phyloP scores from a whole-genome alignment of 1,139 yeast genomes.

The Magnusiomyces sp. region DNA sequence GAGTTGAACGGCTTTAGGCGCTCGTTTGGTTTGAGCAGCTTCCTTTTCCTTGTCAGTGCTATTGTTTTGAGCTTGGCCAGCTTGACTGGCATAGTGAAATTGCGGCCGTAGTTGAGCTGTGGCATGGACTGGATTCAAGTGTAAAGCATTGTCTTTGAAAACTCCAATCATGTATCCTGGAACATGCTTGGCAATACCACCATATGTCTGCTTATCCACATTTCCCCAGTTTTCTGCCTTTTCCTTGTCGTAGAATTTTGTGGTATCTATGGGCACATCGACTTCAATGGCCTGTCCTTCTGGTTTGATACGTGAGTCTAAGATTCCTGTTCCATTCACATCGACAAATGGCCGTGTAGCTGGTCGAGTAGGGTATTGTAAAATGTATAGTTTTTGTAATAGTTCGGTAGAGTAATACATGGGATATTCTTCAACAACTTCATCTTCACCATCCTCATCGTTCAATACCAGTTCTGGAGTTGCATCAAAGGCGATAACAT shows the following conservation, averaged over 20 bases:
- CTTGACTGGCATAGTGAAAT: slow-evolving; percentile 57
- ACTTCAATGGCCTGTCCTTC: slow-evolving; percentile 55
- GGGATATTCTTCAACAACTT: slow-evolving; percentile 70
- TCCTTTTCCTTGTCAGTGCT: slow-evolving; percentile 21
- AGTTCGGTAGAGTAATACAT: slow-evolving; percentile 38
- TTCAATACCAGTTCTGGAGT: slow-evolving; percentile 6
- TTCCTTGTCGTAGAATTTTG: slow-evolving; percentile 53
- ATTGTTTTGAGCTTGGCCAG: slow-evolving; percentile 29
- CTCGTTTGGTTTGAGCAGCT: slow-evolving; percentile 39
- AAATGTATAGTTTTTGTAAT: slow-evolving; percentile 34
- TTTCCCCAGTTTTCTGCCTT: slow-evolving; percentile 58
- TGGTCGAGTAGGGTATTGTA: slow-evolving; percentile 73
- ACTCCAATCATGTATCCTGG: slow-evolving; percentile 50
- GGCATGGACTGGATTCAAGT: slow-evolving; percentile 56
- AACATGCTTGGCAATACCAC: slow-evolving; percentile 52
- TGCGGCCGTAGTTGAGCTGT: slow-evolving; percentile 76
- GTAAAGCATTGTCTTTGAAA: slow-evolving; percentile 43
- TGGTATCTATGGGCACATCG: slow-evolving; percentile 60
- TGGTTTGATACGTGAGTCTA: slow-evolving; percentile 52
- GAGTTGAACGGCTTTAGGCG: slow-evolving; percentile 60
- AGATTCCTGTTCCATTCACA: slow-evolving; percentile 36
- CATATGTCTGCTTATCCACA: slow-evolving; percentile 51
- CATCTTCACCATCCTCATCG: slow-evolving; percentile 45
- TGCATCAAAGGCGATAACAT: background rate
- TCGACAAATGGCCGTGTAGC: slow-evolving; percentile 40